Evolutionary conservation across 2,329 filamentous ascomycete species (phyloP).

Genomic region (Pseudogymnoascus sp.): DNA sequence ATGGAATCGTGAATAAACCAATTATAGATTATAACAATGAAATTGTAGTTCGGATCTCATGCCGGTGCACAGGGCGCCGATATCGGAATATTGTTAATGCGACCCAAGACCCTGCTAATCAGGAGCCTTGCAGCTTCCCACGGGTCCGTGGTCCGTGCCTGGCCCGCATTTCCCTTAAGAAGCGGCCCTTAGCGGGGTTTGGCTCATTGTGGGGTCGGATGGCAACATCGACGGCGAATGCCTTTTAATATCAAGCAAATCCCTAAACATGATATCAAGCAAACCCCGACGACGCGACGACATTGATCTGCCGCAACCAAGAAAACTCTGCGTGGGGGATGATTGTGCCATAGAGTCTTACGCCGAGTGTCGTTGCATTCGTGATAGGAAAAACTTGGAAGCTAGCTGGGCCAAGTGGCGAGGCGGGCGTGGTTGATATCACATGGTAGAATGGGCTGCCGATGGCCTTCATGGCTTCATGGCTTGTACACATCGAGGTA

Average conservation of each 20-base stretch:
- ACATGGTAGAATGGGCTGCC: background rate
- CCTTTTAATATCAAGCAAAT: background rate
- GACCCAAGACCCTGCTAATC: background rate
- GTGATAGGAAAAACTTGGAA: background rate
- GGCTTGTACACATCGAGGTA: background rate
- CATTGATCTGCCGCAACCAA: background rate
- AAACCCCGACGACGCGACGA: background rate
- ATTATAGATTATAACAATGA: background rate
- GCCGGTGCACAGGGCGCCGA: background rate
- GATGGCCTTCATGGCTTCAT: background rate
- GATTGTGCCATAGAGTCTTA: background rate
- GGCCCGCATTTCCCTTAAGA: background rate
- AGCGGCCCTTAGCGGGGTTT: background rate
- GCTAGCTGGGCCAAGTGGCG: background rate
- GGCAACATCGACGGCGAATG: constrained; percentile 6
- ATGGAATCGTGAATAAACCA: background rate
- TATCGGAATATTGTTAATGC: background rate
- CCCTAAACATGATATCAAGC: background rate
- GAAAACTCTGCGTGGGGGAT: background rate
- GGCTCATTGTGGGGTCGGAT: background rate
- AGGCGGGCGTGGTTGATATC: background rate
- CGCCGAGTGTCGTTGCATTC: background rate
- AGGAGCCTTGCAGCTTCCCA: background rate
- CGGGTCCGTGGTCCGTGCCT: background rate
- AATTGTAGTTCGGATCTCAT: background rate